These are phyloP conservation scores for Diaporthe citriasiana DNA, from an alignment of 2,329 filamentous ascomycete genomes.

Conservation along the genomic window DNA sequence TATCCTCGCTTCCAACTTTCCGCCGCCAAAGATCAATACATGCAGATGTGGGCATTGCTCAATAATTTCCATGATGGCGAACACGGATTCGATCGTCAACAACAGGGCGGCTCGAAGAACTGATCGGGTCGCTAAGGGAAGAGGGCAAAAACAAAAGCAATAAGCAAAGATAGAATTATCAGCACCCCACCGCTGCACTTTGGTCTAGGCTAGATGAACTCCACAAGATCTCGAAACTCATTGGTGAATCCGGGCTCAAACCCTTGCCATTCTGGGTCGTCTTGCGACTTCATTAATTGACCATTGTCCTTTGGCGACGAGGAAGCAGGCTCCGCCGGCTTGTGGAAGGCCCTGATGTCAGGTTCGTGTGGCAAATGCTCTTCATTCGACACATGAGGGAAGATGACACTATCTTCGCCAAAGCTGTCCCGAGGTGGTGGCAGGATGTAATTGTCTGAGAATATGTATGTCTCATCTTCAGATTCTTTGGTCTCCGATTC, in stretches of 20 bases:
- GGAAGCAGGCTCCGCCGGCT: background rate
- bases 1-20: background rate
- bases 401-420: background rate
- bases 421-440: background rate
- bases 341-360: background rate
- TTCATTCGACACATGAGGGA: background rate
- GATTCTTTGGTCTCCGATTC: background rate
- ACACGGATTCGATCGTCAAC: background rate
- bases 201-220: conserved; percentile 32
- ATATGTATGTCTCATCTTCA: conserved; percentile 2
- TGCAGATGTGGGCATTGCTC: background rate
- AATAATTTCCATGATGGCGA: background rate
- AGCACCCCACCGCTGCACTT: no score
- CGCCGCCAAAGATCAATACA: background rate
- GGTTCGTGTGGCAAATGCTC: no score
- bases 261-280: conserved; percentile 29
- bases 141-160: background rate
- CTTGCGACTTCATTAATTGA: background rate
- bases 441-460: background rate
- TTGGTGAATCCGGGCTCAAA: conserved; percentile 37
- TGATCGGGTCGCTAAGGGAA: background rate
- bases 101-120: background rate
- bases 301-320: background rate
- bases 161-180: background rate
- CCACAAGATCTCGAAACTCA: conserved; percentile 37